Evolutionary conservation across 192 early-diverging fungal genomes (phyloP).

Genomic region (Polychytrium aggregatum): DNA sequence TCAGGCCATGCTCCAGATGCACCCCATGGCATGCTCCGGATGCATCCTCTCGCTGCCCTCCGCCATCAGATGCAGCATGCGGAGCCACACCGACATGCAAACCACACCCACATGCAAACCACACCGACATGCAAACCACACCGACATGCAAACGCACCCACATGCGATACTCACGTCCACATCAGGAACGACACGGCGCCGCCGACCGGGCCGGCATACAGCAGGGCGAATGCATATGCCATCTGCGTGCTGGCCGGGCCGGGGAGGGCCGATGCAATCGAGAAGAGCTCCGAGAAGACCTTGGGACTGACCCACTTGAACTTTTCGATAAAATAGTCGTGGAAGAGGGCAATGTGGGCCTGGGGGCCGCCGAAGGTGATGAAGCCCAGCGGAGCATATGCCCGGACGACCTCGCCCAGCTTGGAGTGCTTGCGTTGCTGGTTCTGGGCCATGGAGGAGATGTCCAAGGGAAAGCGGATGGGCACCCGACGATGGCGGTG

Average conservation of each 20-base stretch:
- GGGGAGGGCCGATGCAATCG: conserved; percentile 50
- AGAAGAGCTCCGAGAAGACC: conserved; percentile 57
- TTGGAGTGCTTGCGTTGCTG: too few relatives aligned
- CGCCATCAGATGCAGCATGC: too few relatives aligned
- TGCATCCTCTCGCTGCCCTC: neutral
- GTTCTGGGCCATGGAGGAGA: too few relatives aligned
- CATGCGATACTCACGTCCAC: conserved; percentile 24
- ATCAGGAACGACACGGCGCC: conserved; percentile 23
- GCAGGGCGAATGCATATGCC: conserved; percentile 25
- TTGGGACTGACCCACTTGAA: conserved; percentile 38
- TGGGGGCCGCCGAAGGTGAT: conserved; percentile 50
- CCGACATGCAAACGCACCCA: too few relatives aligned
- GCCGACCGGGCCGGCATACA: conserved; percentile 19
- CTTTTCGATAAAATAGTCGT: conserved; percentile 37
- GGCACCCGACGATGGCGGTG: too few relatives aligned
- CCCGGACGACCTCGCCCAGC: conserved; percentile 10
- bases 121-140: too few relatives aligned
- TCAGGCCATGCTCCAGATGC: neutral
- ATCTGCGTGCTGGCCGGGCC: conserved; percentile 33
- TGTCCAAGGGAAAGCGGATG: too few relatives aligned
- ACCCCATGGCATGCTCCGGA: neutral
- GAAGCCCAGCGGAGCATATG: conserved; percentile 36
- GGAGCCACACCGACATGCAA: too few relatives aligned
- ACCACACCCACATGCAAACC: too few relatives aligned
- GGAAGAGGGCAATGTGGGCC: conserved; percentile 39